phyloP scores from a whole-genome alignment of 2,329 filamentous ascomycete species.

The Penicillium sp. region DNA sequence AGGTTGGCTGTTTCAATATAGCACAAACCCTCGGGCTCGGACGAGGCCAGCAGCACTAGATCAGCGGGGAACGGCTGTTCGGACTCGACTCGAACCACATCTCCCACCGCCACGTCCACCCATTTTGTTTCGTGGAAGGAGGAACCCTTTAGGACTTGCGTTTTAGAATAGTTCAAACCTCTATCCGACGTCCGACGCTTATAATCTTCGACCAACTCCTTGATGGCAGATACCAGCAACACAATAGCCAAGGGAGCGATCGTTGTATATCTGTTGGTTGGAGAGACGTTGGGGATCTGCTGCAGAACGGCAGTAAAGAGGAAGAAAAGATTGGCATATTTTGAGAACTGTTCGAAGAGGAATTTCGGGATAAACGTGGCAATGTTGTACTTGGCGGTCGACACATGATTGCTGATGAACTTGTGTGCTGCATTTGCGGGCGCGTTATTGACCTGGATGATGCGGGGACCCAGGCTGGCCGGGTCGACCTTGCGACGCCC shows the following conservation, averaged over 20 bases:
- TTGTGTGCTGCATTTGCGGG: conserved; percentile 84
- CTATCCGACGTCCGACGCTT: conserved; percentile 82
- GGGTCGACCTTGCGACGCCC: conserved; percentile 79
- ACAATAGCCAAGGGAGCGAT: conserved; percentile 91
- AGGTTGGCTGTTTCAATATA: conserved; percentile 98
- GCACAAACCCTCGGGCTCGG: conserved; percentile 93
- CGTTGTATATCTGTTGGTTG: conserved; percentile 92
- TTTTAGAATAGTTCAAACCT: conserved; percentile 79
- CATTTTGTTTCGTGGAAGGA: conserved; percentile 82
- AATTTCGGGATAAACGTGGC: conserved; percentile 94
- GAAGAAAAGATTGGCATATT: conserved; percentile 99
- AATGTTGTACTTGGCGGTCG: conserved; percentile 94
- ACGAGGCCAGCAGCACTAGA: conserved; percentile 83
- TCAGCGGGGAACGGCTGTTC: conserved; percentile 95
- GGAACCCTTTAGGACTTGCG: conserved; percentile 74
- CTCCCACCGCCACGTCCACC: conserved; percentile 88
- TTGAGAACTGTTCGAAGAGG: conserved; percentile 95
- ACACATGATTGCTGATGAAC: conserved; percentile 94
- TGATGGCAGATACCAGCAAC: conserved; percentile 86
- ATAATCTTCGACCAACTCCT: conserved; percentile 91
- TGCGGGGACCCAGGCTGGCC: conserved; percentile 79
- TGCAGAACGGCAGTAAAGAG: conserved; percentile 91
- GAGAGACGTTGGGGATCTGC: conserved; percentile 90
- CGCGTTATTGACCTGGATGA: conserved; percentile 94
- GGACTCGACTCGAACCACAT: conserved; percentile 86